phyloP scores from a whole-genome alignment of 177 flowering plant genomes.

The Vitis hybrid region DNA sequence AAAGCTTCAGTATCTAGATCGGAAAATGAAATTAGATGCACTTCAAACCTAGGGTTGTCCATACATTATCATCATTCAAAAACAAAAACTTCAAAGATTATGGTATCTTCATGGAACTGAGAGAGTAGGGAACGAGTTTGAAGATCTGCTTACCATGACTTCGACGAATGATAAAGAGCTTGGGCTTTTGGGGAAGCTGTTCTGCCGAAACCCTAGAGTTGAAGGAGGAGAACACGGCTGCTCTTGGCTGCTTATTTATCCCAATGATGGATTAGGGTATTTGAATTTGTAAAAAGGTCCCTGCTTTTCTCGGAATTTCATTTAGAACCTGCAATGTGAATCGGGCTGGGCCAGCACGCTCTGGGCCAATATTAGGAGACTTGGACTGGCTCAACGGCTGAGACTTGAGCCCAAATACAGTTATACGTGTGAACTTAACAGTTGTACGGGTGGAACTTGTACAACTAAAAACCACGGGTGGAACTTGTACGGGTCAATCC shows the following conservation, averaged over 20 bases:
- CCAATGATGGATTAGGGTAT: slow-evolving; percentile 5
- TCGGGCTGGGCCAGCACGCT: too few relatives aligned
- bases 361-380: too few relatives aligned
- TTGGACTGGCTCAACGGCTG: too few relatives aligned
- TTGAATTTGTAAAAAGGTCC: not conserved
- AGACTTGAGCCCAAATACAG: too few relatives aligned
- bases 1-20: not conserved
- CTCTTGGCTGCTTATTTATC: not conserved
- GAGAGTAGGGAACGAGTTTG: not conserved
- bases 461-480: too few relatives aligned
- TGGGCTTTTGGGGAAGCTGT: slow-evolving; percentile 2
- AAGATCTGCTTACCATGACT: slow-evolving; percentile 9
- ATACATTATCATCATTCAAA: not conserved
- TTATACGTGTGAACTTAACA: too few relatives aligned
- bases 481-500: too few relatives aligned
- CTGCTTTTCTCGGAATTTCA: not conserved
- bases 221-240: not conserved
- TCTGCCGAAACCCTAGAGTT: not conserved
- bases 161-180: slow-evolving; percentile 1
- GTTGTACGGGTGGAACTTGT: too few relatives aligned
- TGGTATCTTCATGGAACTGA: not conserved
- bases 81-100: not conserved
- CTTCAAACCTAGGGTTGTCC: not conserved
- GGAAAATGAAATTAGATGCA: not conserved
- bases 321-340: too few relatives aligned